Evolutionary conservation across 2,329 filamentous ascomycete species (phyloP).

Genomic region (Juglanconis sp.): DNA sequence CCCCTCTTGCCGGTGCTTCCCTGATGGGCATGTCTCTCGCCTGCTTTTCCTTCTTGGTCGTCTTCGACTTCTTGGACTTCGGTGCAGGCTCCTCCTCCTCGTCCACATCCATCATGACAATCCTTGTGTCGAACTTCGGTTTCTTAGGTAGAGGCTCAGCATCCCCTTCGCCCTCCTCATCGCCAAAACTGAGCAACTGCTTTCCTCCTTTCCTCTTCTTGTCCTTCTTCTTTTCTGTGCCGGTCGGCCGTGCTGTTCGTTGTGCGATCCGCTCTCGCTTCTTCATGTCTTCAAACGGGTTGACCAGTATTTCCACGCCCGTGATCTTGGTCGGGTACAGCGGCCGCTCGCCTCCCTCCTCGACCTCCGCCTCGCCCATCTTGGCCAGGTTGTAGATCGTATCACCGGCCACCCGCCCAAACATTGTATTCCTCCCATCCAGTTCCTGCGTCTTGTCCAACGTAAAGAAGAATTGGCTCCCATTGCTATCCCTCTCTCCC

Average conservation of each 20-base stretch:
- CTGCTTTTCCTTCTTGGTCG: conserved; percentile 27
- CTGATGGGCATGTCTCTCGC: conserved; percentile 20
- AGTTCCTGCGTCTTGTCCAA: conserved; percentile 81
- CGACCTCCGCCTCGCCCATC: conserved; percentile 84
- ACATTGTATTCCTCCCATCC: conserved; percentile 86
- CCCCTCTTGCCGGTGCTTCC: conserved; percentile 28
- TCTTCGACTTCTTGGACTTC: conserved; percentile 25
- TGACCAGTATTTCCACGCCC: conserved; percentile 70
- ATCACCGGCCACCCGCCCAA: conserved; percentile 86
- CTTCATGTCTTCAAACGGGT: conserved; percentile 79
- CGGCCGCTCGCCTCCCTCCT: conserved; percentile 75
- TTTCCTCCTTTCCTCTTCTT: conserved; percentile 75
- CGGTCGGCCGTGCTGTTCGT: conserved; percentile 42
- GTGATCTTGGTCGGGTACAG: conserved; percentile 81
- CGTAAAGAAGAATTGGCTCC: conserved; percentile 96
- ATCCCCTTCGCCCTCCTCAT: conserved; percentile 61
- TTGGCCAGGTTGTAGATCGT: conserved; percentile 95
- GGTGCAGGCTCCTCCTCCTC: conserved; percentile 34
- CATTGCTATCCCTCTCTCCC: conserved; percentile 73
- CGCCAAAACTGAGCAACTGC: conserved; percentile 74
- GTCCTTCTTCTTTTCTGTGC: conserved; percentile 49
- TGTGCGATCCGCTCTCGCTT: conserved; percentile 60
- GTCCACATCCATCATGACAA: conserved; percentile 69
- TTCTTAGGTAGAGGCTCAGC: conserved; percentile 65
- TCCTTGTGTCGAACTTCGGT: conserved; percentile 73